Evolutionary conservation across 2,329 filamentous ascomycete genomes (phyloP).

Genomic region (Sarocladium kiliense): DNA sequence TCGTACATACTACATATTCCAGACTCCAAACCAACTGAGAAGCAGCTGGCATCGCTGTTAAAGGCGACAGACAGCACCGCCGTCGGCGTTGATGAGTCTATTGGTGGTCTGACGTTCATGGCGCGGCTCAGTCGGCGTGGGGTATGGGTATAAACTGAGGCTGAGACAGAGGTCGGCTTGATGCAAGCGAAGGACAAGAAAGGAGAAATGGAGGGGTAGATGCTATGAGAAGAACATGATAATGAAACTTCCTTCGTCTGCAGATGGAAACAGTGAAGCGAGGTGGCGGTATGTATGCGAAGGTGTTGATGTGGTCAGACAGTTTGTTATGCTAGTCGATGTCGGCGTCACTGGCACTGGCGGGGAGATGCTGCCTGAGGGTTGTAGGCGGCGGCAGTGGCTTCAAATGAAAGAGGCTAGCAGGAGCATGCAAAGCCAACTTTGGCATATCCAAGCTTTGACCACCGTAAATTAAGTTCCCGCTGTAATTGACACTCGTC

Average conservation of each 20-base stretch:
- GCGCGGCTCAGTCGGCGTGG: conserved; percentile 15
- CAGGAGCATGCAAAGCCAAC: not conserved
- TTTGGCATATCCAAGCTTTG: not conserved
- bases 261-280: not conserved
- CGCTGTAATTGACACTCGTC: too few species aligned
- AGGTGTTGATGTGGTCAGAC: not conserved
- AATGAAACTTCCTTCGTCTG: not conserved
- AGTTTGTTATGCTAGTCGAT: not conserved
- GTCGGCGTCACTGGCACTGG: not conserved
- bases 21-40: conserved; percentile 79
- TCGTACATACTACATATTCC: conserved; percentile 71
- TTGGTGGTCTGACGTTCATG: conserved; percentile 90
- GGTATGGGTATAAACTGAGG: not conserved
- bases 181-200: not conserved
- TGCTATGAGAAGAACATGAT: conserved; percentile 4
- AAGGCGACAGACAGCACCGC: conserved; percentile 79
- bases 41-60: conserved; percentile 79
- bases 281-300: too few species aligned
- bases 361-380: not conserved
- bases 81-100: conserved; percentile 70
- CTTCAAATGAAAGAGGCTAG: not conserved
- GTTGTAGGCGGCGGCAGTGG: not conserved
- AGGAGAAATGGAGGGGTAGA: not conserved
- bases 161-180: not conserved
- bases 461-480: too few species aligned